phyloP scores from a whole-genome alignment of 257 asterid genomes.

The Rubia yunnanensis region DNA sequence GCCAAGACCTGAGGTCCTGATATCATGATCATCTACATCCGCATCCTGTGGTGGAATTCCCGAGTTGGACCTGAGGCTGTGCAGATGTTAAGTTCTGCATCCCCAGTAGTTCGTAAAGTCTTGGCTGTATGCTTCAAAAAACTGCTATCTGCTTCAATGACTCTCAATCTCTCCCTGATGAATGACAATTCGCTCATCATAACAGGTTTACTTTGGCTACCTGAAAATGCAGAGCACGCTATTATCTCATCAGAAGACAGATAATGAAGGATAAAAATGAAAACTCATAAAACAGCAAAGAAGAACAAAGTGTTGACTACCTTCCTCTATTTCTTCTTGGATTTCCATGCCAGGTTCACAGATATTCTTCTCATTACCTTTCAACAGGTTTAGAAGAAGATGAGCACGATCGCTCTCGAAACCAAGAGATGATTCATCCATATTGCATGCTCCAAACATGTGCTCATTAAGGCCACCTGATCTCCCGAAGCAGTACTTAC shows the following conservation, averaged over 20 bases:
- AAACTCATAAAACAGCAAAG: background rate
- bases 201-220: slow-evolving; percentile 21
- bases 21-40: no score
- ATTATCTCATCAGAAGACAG: no score
- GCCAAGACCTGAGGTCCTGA: no score
- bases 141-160: slow-evolving; percentile 74
- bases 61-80: slow-evolving; percentile 22
- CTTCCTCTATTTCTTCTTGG: slow-evolving; percentile 25
- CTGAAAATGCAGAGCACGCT: slow-evolving; percentile 8
- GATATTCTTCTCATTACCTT: slow-evolving; percentile 33
- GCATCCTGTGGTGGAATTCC: no score
- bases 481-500: no score
- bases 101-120: slow-evolving; percentile 61
- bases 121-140: slow-evolving; percentile 76
- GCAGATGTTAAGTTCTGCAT: slow-evolving; percentile 63
- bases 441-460: no score
- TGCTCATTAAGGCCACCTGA: no score
- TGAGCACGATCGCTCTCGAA: no score
- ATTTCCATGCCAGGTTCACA: slow-evolving; percentile 13
- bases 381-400: slow-evolving; percentile 44
- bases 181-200: slow-evolving; percentile 56
- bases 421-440: no score
- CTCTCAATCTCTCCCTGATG: no score
- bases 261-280: background rate
- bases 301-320: slow-evolving; percentile 20